These are phyloP conservation scores for Prototheca cutis DNA, from an alignment of 163 green algal species.

Conservation along the genomic window DNA sequence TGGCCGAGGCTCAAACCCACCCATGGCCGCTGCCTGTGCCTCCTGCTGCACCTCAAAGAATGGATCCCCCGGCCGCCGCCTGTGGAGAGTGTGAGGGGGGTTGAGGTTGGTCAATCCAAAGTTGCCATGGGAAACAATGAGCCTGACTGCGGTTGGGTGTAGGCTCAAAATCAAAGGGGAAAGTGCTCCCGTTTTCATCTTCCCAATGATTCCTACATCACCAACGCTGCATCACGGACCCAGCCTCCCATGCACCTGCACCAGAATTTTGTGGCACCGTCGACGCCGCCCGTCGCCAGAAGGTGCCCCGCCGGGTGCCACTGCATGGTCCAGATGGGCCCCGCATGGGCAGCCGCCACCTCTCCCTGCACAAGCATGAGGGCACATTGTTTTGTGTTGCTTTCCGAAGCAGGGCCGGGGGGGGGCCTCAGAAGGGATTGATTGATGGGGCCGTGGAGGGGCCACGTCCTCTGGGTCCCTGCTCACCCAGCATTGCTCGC, in stretches of 20 bases:
- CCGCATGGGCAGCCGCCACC: constrained; percentile 50
- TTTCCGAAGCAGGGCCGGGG: background rate
- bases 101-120: background rate
- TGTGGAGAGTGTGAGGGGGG: background rate
- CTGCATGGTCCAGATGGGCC: constrained; percentile 47
- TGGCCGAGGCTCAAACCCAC: too few relatives aligned
- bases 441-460: too few relatives aligned
- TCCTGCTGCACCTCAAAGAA: constrained; percentile 28
- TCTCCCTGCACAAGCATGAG: constrained; percentile 22
- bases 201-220: too few relatives aligned
- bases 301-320: constrained; percentile 84
- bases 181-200: too few relatives aligned
- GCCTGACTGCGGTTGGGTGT: background rate
- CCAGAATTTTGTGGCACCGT: constrained; percentile 43
- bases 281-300: constrained; percentile 39
- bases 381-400: background rate
- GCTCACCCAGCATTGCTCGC: too few relatives aligned
- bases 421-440: constrained; percentile 2
- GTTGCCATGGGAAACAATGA: background rate
- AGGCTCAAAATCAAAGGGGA: too few relatives aligned
- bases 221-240: background rate
- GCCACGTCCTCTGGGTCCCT: too few relatives aligned
- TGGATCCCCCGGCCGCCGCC: constrained; percentile 23
- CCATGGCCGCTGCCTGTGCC: constrained; percentile 20
- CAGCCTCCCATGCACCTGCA: constrained; percentile 13